Evolutionary conservation across 306 rosid genomes (phyloP).

Genomic region (Cicer arietinum): DNA sequence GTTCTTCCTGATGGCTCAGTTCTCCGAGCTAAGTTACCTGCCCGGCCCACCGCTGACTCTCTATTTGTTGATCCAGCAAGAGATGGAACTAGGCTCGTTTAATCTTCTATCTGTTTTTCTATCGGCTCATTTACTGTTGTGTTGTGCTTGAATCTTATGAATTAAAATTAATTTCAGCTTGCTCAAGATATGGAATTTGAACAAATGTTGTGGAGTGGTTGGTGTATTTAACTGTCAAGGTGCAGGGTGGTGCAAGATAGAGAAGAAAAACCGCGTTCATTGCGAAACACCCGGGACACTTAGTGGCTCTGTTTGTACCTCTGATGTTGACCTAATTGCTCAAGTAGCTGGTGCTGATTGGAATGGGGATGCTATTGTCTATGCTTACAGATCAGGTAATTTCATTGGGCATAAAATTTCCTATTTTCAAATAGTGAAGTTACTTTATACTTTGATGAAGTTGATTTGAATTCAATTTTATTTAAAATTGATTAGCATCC

Average conservation of each 20-base stretch:
- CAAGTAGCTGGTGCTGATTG: conserved; percentile 37
- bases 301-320: conserved; percentile 26
- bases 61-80: conserved; percentile 95
- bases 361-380: conserved; percentile 30
- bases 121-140: neutral
- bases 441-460: neutral
- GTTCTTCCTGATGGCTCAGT: conserved; percentile 95
- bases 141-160: neutral
- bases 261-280: conserved; percentile 57
- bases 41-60: conserved; percentile 83
- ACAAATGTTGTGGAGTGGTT: conserved; percentile 73
- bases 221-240: conserved; percentile 91
- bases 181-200: conserved; percentile 89
- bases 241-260: conserved; percentile 81
- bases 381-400: conserved; percentile 24
- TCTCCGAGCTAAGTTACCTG: conserved; percentile 89
- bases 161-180: conserved; percentile 57
- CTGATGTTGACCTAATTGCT: conserved; percentile 33
- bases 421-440: neutral
- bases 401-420: neutral
- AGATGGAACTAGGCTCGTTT: conserved; percentile 76
- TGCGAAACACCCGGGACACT: conserved; percentile 29
- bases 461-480: neutral
- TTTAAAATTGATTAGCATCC: neutral
- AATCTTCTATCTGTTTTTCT: neutral